These are phyloP conservation scores for Aspergillus hancockii DNA, from an alignment of 495 filamentous ascomycete species.

Conservation along the genomic window DNA sequence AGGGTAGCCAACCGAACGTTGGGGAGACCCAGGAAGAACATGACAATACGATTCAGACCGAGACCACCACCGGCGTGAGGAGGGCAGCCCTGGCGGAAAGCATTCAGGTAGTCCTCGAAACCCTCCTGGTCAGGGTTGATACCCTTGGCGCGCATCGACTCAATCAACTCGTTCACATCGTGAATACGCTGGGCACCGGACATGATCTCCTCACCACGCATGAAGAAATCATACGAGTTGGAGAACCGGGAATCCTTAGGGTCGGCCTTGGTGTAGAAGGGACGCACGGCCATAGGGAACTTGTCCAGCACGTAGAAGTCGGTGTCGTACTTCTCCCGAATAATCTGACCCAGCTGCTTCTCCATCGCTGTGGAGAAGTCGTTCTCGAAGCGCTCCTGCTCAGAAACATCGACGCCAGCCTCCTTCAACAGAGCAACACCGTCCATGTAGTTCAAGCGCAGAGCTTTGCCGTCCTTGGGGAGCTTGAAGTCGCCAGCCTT, in stretches of 20 bases:
- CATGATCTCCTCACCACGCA: slow-evolving; percentile 89
- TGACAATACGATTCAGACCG: slow-evolving; percentile 85
- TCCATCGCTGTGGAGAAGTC: slow-evolving; percentile 74
- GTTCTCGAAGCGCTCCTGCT: slow-evolving; percentile 77
- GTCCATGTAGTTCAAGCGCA: slow-evolving; percentile 82
- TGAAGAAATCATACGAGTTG: slow-evolving; percentile 92
- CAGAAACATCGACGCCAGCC: slow-evolving; percentile 71
- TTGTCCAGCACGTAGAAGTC: slow-evolving; percentile 94
- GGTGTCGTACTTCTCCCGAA: slow-evolving; percentile 79
- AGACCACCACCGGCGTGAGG: slow-evolving; percentile 87
- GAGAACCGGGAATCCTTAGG: slow-evolving; percentile 65
- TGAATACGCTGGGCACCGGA: slow-evolving; percentile 86
- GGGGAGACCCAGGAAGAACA: slow-evolving; percentile 81
- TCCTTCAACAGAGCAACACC: slow-evolving; percentile 79
- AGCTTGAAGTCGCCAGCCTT: slow-evolving; percentile 58
- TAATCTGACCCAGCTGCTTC: slow-evolving; percentile 83
- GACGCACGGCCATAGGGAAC: slow-evolving; percentile 81
- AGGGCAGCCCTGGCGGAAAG: slow-evolving; percentile 76
- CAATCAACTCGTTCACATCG: slow-evolving; percentile 66
- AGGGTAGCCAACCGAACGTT: slow-evolving; percentile 76
- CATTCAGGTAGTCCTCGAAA: slow-evolving; percentile 80
- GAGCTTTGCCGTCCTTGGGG: slow-evolving; percentile 70
- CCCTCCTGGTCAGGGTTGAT: slow-evolving; percentile 72
- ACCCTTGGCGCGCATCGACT: slow-evolving; percentile 69
- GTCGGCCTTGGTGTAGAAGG: slow-evolving; percentile 88